Evolutionary conservation across 192 early-diverging fungal species (phyloP).

Genomic region (Rhizoclosmatium sp.): DNA sequence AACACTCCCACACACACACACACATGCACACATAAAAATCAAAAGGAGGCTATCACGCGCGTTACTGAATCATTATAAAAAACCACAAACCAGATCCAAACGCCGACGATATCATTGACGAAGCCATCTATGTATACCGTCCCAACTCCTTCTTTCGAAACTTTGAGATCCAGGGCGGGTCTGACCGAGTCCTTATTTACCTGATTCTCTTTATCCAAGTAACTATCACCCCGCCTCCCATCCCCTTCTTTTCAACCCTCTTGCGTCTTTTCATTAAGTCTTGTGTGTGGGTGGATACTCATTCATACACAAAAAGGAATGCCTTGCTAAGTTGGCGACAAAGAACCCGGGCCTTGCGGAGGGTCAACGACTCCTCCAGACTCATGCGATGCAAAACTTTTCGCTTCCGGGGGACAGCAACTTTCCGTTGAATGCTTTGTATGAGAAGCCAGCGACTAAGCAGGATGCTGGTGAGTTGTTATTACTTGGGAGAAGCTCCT

Average conservation of each 20-base stretch:
- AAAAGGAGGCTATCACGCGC: too few relatives aligned
- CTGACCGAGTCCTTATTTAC: conserved; percentile 95
- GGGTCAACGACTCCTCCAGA: conserved; percentile 79
- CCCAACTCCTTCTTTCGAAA: conserved; percentile 98
- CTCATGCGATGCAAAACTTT: conserved; percentile 89
- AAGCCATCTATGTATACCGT: conserved; percentile 92
- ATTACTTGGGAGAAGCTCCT: neutral
- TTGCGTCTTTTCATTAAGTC: too few relatives aligned
- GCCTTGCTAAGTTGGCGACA: conserved; percentile 57
- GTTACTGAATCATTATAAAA: neutral
- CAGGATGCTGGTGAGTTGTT: conserved; percentile 74
- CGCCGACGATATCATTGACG: conserved; percentile 90
- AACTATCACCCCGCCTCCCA: conserved; percentile 56
- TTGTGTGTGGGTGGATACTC: too few relatives aligned
- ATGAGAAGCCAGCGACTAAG: conserved; percentile 72
- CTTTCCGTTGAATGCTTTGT: conserved; percentile 95
- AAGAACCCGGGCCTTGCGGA: conserved; percentile 70
- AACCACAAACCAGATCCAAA: conserved; percentile 29
- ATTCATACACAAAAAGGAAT: conserved; percentile 37
- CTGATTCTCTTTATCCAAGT: conserved; percentile 87
- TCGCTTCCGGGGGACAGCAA: conserved; percentile 89
- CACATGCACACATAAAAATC: too few relatives aligned
- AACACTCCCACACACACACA: neutral
- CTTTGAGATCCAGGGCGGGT: conserved; percentile 97
- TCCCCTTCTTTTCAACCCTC: conserved; percentile 43